Percentiles rank a stretch among this genome's conserved stretches.
phyloP scores from a whole-genome alignment of 805 yeast species.

The Cyberlindnera japonica region DNA sequence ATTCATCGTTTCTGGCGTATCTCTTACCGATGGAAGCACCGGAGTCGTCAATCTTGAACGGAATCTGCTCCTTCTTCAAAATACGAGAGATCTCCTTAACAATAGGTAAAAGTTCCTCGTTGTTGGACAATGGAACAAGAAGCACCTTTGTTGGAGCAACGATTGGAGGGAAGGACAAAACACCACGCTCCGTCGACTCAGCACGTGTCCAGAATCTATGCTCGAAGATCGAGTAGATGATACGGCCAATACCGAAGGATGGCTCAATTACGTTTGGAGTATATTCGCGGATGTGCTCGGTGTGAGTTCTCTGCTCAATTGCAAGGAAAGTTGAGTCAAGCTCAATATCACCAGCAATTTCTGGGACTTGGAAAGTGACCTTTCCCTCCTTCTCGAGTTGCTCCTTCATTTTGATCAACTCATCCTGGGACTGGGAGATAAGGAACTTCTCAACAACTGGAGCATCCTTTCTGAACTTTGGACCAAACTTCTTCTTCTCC shows the following conservation, averaged over 20 bases:
- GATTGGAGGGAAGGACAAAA: conserved; percentile 86
- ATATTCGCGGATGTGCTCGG: conserved; percentile 90
- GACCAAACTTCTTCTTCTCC: conserved; percentile 96
- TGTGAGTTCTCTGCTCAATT: conserved; percentile 73
- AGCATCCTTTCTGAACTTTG: conserved; percentile 95
- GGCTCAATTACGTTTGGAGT: conserved; percentile 98
- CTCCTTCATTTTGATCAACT: conserved; percentile 69
- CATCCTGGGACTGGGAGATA: conserved; percentile 72
- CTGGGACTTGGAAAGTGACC: conserved; percentile 65
- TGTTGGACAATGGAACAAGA: conserved; percentile 88
- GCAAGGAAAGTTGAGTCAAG: conserved; percentile 67
- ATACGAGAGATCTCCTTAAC: conserved; percentile 63
- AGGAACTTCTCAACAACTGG: conserved; percentile 86
- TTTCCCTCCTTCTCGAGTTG: conserved; percentile 61
- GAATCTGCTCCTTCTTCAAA: conserved; percentile 77
- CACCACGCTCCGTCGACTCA: conserved; percentile 84
- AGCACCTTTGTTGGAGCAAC: conserved; percentile 98
- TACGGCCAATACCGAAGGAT: conserved; percentile 98
- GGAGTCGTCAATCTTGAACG: conserved; percentile 95
- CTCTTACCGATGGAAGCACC: conserved; percentile 97
- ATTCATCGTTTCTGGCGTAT: conserved; percentile 96
- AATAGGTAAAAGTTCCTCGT: conserved; percentile 74
- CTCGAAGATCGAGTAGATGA: conserved; percentile 87
- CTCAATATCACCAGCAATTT: conserved; percentile 56
- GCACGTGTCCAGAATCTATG: conserved; percentile 95